Evolutionary conservation across 371 early-diverging fungal genomes (phyloP), one percentile per base, ranked within the genome.

Genomic region (Rhizopus microsporus): DNA sequence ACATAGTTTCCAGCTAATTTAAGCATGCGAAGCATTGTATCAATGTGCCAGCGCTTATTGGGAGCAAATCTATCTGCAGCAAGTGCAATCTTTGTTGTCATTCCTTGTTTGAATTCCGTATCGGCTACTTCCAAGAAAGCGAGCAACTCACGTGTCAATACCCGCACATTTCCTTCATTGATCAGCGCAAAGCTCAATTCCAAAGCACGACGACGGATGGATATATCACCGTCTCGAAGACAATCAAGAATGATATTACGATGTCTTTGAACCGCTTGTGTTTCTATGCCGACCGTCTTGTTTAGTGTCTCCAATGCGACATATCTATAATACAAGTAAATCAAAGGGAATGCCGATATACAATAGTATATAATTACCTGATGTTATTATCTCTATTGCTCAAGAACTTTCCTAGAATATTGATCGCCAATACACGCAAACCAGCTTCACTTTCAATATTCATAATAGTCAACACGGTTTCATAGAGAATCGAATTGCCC

Each of bases 301-400:
- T 91, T 89, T 54, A 98, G 77, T 3, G 97, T 96, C 7, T 93
- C 92, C 57, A 98, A 72, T 5, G 99, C 98, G 15, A 98, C 98
- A 63, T 97, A 94, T 69, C 93, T 93, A 53, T 9, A 50, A 37
- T 46, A 38, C 32, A 17, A 57, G 34, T 31, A 32, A 16, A 7
- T 42, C 29, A 17, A 33, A 51, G n/a, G 29, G 49, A 50, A 52
- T 23, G 49, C 5, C 10, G 12, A 3, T 23, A n/a, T 47, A 29
- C 10, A 17, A 30, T 29, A 37, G 39, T 62, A 42, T 23, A 23
- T 23, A 23, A 23, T 23, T 83, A 95, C 87, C 95, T 85, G 58
- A 96, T 95, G 68, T 98, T 98, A 79, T 97, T 97, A 70, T 98
- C 99, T 39, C 89, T 74, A 78, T 97, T 94, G 47, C 88, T 86